Evolutionary conservation across 2,329 filamentous ascomycete genomes (phyloP).

Genomic region (Metarhizium guizhouense): DNA sequence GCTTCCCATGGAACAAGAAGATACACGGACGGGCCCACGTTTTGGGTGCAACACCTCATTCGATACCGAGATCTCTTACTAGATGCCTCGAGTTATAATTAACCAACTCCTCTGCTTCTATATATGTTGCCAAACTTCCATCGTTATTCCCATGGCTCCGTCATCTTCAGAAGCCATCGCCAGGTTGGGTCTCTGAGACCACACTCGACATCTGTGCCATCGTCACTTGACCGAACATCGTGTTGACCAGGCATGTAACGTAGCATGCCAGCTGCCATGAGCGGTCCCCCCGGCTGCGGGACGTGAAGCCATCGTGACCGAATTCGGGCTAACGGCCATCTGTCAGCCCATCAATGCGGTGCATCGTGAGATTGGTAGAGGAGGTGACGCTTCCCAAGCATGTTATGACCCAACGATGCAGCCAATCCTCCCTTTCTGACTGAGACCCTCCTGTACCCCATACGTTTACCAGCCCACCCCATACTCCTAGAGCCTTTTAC

Average conservation of each 20-base stretch:
- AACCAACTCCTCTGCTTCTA: background rate
- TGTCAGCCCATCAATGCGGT: background rate
- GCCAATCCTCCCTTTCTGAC: constrained; percentile 16
- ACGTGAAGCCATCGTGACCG: constrained; percentile 13
- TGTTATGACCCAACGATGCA: constrained; percentile 13
- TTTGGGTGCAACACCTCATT: background rate
- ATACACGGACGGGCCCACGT: background rate
- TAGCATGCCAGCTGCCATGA: constrained; percentile 10
- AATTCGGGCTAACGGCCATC: constrained; percentile 6
- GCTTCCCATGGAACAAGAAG: background rate
- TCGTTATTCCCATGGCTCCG: background rate
- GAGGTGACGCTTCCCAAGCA: constrained; percentile 6
- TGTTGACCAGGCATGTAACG: constrained; percentile 8
- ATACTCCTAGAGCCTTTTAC: constrained; percentile 2
- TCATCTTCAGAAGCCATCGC: background rate
- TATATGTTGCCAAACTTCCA: background rate
- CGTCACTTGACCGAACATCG: constrained; percentile 7
- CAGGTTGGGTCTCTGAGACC: constrained; percentile 5
- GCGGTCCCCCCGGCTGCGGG: background rate
- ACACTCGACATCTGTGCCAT: constrained; percentile 1
- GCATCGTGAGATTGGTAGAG: constrained; percentile 2
- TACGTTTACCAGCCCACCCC: background rate
- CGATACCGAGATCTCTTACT: background rate
- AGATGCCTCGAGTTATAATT: background rate
- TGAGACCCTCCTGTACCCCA: constrained; percentile 14